A percentile compares a stretch with the other conserved stretches of the same genome.
Evolutionary conservation across 176 grass and related monocot genomes (phyloP).

Genomic region (Areca catechu): DNA sequence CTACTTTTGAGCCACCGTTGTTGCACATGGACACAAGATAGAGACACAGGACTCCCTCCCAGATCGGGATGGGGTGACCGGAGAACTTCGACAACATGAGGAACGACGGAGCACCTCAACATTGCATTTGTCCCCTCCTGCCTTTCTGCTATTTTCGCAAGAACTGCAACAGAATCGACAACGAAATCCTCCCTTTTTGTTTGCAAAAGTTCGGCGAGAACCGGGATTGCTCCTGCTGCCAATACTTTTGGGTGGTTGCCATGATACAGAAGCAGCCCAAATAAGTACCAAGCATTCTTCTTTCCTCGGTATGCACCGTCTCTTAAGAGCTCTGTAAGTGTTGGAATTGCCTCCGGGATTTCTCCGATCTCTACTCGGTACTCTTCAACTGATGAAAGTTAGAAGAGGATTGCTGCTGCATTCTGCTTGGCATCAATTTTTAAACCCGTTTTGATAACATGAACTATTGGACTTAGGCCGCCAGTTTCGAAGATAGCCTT

Average conservation of each 20-base stretch:
- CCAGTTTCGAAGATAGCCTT: conserved; percentile 43
- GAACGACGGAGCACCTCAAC: conserved; percentile 18
- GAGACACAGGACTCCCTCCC: conserved; percentile 47
- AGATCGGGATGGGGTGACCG: conserved; percentile 27
- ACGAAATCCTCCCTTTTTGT: conserved; percentile 32
- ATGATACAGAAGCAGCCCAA: conserved; percentile 34
- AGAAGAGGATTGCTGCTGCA: conserved; percentile 73
- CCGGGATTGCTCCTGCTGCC: conserved; percentile 34
- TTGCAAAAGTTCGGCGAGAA: conserved; percentile 30
- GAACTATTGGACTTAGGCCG: conserved; percentile 46
- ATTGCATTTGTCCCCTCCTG: conserved; percentile 39
- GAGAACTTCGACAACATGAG: conserved; percentile 46
- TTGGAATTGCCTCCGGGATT: conserved; percentile 56
- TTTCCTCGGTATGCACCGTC: conserved; percentile 44
- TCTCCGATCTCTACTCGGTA: conserved; percentile 54
- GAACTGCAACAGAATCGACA: conserved; percentile 40
- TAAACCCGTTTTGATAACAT: conserved; percentile 33
- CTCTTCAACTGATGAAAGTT: conserved; percentile 49
- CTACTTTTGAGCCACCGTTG: conserved; percentile 40
- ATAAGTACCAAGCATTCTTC: conserved; percentile 74
- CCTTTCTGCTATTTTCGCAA: conserved; percentile 41
- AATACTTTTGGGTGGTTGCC: conserved; percentile 29
- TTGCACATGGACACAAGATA: conserved; percentile 46
- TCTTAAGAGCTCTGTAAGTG: conserved; percentile 38
- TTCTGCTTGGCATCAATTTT: conserved; percentile 56